Base-by-base conservation (phyloP, 805 yeast species). In the Starmerella sirachaensis region DNA sequence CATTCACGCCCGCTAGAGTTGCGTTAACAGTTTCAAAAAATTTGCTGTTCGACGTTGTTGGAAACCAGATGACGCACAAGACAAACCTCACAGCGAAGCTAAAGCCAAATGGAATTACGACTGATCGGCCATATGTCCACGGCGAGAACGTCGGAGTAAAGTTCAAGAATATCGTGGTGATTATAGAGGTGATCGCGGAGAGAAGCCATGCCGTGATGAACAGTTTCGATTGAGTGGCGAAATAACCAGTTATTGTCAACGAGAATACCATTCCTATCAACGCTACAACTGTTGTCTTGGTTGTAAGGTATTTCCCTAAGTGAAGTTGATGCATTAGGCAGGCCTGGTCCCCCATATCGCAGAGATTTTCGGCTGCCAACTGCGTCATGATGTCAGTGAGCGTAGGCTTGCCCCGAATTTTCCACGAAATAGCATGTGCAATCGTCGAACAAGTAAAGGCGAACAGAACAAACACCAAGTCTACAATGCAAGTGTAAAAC, bases 101-200 rank as follows among this genome's bases (percentile, higher is more conserved):
- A 5, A 56, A 8, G 5, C 57, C 58, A 27, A 51, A 32, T 1
- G 56, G 51, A 14, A 46, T 38, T 10, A 53, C 18, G 6, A 53
- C 29, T 9, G 37, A 27, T 4, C 37, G 14, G 2, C 45, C 49
- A 29, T 18, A 29, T 10, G 16, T 3, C 36, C 40, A 33, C 16
- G 45, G 50, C 5, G 19, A 33, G 13, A 46, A 34, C 22, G 26
- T 35, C 3, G 50, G 50, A 1, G 42, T 31, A 9, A 39, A 24
- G n/a, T 34, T 39, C 10, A 38, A 19, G 18, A 35, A 33, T 1
- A 31, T 26, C 1, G 40, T 32, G 13, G 29, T 32, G 20, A 45
- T 36, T 13, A 41, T 23, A n/a, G 43, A 19, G 3, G 46, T 31
- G 13, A 53, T 50, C n/a, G 39, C 35, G 5, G 49, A 44, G 9